phyloP scores from a whole-genome alignment of 2,329 filamentous ascomycete genomes.

The Chrysoporthe austroafricana region DNA sequence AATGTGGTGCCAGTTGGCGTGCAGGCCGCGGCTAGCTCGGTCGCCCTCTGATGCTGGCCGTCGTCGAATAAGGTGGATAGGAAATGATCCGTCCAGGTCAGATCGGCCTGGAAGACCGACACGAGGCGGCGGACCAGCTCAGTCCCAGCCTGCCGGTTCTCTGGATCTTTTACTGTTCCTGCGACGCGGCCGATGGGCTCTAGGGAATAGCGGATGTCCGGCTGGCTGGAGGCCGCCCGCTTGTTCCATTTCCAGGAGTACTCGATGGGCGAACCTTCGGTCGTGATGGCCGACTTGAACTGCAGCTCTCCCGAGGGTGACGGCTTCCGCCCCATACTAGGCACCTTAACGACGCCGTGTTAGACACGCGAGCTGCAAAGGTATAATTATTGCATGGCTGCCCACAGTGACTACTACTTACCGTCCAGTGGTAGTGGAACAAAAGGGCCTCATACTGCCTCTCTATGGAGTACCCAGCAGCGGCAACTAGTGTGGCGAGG shows the following conservation, averaged over 20 bases:
- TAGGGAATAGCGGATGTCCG: not conserved
- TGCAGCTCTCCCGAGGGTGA: slow-evolving; percentile 3
- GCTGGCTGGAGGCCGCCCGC: not conserved
- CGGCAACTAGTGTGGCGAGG: not conserved
- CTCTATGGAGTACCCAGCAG: not conserved
- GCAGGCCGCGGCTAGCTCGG: not conserved
- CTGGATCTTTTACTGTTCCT: not conserved
- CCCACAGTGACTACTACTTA: not conserved
- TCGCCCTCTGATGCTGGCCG: not conserved
- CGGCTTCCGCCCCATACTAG: not conserved
- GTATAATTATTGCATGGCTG: not conserved
- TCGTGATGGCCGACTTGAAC: slow-evolving; percentile 1
- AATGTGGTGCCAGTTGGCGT: slow-evolving; percentile 2
- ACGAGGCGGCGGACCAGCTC: not conserved
- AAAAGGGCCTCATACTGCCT: slow-evolving; percentile 3
- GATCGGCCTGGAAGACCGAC: not conserved
- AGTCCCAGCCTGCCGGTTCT: not conserved
- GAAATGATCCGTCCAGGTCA: slow-evolving; percentile 6
- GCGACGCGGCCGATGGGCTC: not conserved
- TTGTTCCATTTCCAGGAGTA: slow-evolving; percentile 9
- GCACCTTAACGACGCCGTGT: not conserved
- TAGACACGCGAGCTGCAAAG: not conserved
- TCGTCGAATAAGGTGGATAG: slow-evolving; percentile 1
- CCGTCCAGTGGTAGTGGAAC: slow-evolving; percentile 4
- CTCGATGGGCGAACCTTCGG: not conserved